Conservation (phyloP, 2,329 filamentous ascomycete genomes). For the Xenoacremonium recifei region DNA sequence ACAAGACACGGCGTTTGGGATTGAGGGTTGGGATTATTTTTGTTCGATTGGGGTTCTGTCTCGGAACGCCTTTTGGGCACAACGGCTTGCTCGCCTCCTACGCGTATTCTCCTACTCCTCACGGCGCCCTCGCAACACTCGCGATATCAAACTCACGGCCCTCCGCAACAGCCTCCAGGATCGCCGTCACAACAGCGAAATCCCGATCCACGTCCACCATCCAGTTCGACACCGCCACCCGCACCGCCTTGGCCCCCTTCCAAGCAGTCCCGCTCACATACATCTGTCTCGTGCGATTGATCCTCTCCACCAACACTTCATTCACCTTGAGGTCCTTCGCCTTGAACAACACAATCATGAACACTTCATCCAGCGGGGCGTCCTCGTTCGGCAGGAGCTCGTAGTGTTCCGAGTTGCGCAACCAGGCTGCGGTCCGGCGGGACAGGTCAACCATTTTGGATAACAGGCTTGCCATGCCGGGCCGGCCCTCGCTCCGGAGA, state of each 20-base stretch:
- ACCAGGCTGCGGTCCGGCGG: conserved; percentile 61
- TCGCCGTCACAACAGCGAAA: conserved; percentile 59
- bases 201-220: conserved; percentile 69
- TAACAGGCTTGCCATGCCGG: conserved; percentile 69
- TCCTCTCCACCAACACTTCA: conserved; percentile 60
- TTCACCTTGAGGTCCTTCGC: conserved; percentile 66
- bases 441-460: conserved; percentile 71
- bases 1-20: too few species aligned
- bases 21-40: too few species aligned
- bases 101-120: too few species aligned
- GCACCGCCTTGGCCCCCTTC: conserved; percentile 69
- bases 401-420: conserved; percentile 61
- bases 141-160: conserved; percentile 27
- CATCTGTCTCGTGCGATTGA: conserved; percentile 72
- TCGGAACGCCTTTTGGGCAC: too few species aligned
- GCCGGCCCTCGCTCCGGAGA: conserved; percentile 69
- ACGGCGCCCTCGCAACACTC: too few species aligned
- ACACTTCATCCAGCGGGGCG: conserved; percentile 48
- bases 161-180: conserved; percentile 53
- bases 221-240: conserved; percentile 89
- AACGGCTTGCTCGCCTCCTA: too few species aligned
- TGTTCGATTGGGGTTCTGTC: too few species aligned
- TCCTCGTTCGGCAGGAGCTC: conserved; percentile 60
- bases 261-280: conserved; percentile 83
- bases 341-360: conserved; percentile 72